phyloP scores from a whole-genome alignment of 768 basidiomycete species.

The Trametes coccinea region DNA sequence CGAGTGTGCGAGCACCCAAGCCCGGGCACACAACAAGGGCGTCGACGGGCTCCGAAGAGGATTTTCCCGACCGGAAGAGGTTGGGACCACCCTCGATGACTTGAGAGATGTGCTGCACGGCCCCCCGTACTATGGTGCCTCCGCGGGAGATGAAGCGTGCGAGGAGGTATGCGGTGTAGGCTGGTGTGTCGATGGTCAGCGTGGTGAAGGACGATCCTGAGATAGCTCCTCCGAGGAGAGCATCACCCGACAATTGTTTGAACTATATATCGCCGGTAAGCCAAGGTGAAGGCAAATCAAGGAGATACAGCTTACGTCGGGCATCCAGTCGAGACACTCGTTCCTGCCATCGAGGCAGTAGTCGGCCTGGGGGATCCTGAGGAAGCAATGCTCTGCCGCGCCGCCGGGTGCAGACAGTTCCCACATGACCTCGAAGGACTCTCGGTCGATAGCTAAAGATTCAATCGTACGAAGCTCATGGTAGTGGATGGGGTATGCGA shows the following conservation, averaged over 20 bases:
- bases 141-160: conserved; percentile 58
- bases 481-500: not conserved
- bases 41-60: conserved; percentile 31
- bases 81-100: conserved; percentile 58
- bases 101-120: conserved; percentile 69
- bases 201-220: conserved; percentile 65
- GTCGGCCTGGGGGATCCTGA: conserved; percentile 63
- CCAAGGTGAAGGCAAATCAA: not conserved
- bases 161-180: conserved; percentile 65
- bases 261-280: conserved; percentile 35
- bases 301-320: conserved; percentile 30
- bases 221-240: conserved; percentile 43
- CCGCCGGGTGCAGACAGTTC: conserved; percentile 61
- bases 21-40: conserved; percentile 74
- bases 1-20: conserved; percentile 53
- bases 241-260: conserved; percentile 40
- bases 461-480: not conserved
- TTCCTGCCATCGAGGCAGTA: conserved; percentile 48
- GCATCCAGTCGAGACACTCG: conserved; percentile 33
- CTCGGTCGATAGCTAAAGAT: conserved; percentile 59
- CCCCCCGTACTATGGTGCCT: conserved; percentile 58
- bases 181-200: conserved; percentile 63
- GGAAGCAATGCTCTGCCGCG: conserved; percentile 59
- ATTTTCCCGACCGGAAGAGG: conserved; percentile 23
- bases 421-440: conserved; percentile 79